These are phyloP conservation scores for Mycosarcoma maydis DNA, from an alignment of 1,284 basidiomycete species.

Conservation along the genomic window DNA sequence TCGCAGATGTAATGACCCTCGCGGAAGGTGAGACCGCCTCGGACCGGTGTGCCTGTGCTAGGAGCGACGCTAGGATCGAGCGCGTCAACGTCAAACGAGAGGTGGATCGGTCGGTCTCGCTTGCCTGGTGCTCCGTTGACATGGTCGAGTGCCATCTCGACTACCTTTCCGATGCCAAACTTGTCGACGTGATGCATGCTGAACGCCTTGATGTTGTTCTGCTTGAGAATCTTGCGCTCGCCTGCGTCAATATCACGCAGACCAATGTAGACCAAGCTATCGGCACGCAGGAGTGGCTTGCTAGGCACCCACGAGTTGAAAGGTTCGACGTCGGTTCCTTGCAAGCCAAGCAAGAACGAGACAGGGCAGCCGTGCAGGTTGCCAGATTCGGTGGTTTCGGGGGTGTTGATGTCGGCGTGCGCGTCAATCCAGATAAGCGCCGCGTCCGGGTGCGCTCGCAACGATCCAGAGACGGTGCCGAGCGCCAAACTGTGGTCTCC, in stretches of 20 bases:
- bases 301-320: conserved; percentile 64
- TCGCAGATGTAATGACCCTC: conserved; percentile 95
- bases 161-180: conserved; percentile 84
- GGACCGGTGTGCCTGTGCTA: conserved; percentile 90
- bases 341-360: conserved; percentile 78
- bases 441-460: conserved; percentile 72
- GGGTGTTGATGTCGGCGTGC: conserved; percentile 90
- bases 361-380: conserved; percentile 99
- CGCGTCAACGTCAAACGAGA: conserved; percentile 93
- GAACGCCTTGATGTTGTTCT: conserved; percentile 89
- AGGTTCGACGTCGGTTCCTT: conserved; percentile 62
- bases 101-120: conserved; percentile 85
- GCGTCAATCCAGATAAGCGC: conserved; percentile 84
- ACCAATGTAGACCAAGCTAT: conserved; percentile 90
- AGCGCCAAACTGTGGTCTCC: conserved; percentile 88
- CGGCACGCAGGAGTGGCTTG: conserved; percentile 71
- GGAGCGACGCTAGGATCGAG: conserved; percentile 90
- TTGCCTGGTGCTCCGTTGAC: conserved; percentile 73
- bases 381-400: conserved; percentile 81
- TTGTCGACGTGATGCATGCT: conserved; percentile 99
- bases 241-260: conserved; percentile 90
- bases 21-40: conserved; percentile 94
- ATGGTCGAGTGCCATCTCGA: conserved; percentile 93
- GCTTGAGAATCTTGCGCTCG: conserved; percentile 86
- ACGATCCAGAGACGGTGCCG: conserved; percentile 67